phyloP scores from a whole-genome alignment of 108 stramenopile genomes.

The Bacterosira constricta region DNA sequence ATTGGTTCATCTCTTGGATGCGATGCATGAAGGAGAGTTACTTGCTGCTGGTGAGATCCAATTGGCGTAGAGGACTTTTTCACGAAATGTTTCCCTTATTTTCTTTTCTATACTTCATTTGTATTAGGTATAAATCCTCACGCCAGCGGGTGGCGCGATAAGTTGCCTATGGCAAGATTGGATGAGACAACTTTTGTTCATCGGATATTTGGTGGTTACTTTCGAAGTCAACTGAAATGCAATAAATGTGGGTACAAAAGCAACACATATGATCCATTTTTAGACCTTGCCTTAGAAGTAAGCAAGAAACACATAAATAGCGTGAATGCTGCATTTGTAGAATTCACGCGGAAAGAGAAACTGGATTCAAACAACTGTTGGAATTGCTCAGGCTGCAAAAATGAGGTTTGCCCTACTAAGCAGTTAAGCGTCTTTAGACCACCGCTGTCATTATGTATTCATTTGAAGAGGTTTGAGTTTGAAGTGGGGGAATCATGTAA shows the following conservation, averaged over 20 bases:
- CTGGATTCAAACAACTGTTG: slow-evolving; percentile 90
- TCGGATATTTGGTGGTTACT: slow-evolving; percentile 93
- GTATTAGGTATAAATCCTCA: slow-evolving; percentile 65
- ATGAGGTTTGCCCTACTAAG: slow-evolving; percentile 81
- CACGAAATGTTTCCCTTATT: background rate
- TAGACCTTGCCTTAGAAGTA: slow-evolving; percentile 93
- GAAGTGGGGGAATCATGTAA: slow-evolving; percentile 40
- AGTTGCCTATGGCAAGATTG: slow-evolving; percentile 72
- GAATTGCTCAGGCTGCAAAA: slow-evolving; percentile 89
- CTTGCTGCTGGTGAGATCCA: slow-evolving; percentile 58
- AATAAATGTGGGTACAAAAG: slow-evolving; percentile 79
- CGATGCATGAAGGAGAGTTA: slow-evolving; percentile 88
- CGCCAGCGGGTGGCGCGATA: slow-evolving; percentile 80
- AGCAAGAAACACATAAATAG: slow-evolving; percentile 69
- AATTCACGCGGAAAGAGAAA: slow-evolving; percentile 84
- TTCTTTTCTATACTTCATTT: background rate
- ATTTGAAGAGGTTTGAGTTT: slow-evolving; percentile 94
- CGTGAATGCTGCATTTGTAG: slow-evolving; percentile 70
- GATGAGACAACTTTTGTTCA: slow-evolving; percentile 93
- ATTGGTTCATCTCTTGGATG: slow-evolving; percentile 91
- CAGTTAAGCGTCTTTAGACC: slow-evolving; percentile 78
- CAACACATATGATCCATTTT: slow-evolving; percentile 95
- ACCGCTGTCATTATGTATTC: slow-evolving; percentile 91
- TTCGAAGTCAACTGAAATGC: slow-evolving; percentile 88
- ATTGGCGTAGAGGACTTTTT: too few relatives aligned